phyloP scores from a whole-genome alignment of 306 rosid genomes.

The Crotalaria pallida region DNA sequence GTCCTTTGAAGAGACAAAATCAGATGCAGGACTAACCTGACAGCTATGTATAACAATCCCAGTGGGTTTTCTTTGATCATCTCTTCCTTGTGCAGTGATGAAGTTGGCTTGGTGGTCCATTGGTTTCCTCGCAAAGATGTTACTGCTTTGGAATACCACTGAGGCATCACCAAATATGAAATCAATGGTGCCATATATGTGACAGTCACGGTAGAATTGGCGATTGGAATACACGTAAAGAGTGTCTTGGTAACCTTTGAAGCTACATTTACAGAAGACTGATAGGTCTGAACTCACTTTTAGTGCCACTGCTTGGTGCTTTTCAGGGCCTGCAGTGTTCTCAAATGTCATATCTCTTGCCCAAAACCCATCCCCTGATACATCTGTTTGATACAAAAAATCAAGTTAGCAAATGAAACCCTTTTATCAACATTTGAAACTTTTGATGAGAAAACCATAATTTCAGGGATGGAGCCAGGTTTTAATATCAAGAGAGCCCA shows the following conservation, averaged over 20 bases:
- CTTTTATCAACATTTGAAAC: background rate
- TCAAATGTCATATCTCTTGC: slow-evolving; percentile 8
- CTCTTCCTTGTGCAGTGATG: background rate
- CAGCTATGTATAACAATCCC: background rate
- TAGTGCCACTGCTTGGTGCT: slow-evolving; percentile 6
- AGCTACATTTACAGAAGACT: background rate
- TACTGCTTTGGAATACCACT: background rate
- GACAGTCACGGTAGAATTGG: background rate
- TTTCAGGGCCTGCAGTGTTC: background rate
- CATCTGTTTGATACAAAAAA: background rate
- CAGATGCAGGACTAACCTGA: background rate
- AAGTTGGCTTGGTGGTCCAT: background rate
- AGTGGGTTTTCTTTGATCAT: background rate
- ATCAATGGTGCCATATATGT: background rate
- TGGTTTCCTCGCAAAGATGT: background rate
- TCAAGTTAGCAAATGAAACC: background rate
- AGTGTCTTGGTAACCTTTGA: slow-evolving; percentile 2
- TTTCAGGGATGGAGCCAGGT: no score
- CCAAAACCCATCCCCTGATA: background rate
- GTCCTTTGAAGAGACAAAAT: background rate
- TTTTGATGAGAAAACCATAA: no score
- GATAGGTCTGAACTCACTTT: background rate
- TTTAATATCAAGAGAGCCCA: no score
- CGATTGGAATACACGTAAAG: background rate
- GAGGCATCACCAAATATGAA: slow-evolving; percentile 1